A percentile compares a stretch with the other conserved stretches of the same genome.
Conservation (phyloP, 164 flowering plant species). For the Pachysandra terminalis region DNA sequence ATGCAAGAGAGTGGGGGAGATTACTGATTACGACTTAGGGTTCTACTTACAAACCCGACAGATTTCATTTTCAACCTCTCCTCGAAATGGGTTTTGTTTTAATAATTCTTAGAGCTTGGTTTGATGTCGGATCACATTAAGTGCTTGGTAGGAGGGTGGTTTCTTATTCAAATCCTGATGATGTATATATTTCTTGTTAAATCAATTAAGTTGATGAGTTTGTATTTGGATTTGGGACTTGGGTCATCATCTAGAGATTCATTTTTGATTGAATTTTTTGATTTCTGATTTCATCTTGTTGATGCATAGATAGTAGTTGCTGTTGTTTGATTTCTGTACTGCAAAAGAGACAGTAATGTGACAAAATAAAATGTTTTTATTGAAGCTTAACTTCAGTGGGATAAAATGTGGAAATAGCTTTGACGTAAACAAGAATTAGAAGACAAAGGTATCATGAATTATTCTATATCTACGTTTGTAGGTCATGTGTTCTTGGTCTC, state of each 20-base stretch:
- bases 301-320: background rate
- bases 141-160: conserved; percentile 16
- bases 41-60: conserved; percentile 19
- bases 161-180: conserved; percentile 4
- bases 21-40: conserved; percentile 36
- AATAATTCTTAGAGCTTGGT: conserved; percentile 32
- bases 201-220: background rate
- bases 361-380: no score
- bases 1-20: conserved; percentile 44
- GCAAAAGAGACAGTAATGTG: no score
- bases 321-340: background rate
- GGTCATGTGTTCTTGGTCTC: no score
- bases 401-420: no score
- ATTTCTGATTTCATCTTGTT: no score
- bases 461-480: no score
- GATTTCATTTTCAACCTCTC: conserved; percentile 26
- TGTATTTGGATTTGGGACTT: background rate
- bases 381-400: background rate
- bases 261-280: background rate
- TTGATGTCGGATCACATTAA: conserved; percentile 45
- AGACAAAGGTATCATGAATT: background rate
- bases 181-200: no score
- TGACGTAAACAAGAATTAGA: background rate
- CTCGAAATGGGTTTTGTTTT: conserved; percentile 27
- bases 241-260: background rate